Conservation (phyloP, 1,139 yeast species). For the Saccharomyces hybrid region DNA sequence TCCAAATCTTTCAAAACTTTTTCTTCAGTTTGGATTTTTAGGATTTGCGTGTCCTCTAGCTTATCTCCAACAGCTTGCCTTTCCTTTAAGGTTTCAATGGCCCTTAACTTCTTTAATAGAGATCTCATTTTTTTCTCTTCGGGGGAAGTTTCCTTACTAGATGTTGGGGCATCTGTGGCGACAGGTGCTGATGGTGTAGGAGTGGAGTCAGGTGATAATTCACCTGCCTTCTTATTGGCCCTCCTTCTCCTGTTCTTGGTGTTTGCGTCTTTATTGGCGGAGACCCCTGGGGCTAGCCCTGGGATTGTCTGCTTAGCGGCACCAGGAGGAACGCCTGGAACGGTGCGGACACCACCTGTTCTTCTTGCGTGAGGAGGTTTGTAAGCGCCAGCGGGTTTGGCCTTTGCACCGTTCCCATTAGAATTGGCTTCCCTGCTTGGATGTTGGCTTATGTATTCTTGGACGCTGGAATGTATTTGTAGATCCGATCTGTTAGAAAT, state of each 20-base stretch:
- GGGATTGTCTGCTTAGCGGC: constrained; percentile 16
- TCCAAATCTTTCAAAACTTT: constrained; percentile 67
- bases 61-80: constrained; percentile 79
- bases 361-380: constrained; percentile 93
- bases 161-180: constrained; percentile 7
- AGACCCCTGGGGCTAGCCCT: constrained; percentile 30
- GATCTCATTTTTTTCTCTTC: constrained; percentile 93
- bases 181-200: constrained; percentile 18
- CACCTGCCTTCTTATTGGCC: constrained; percentile 47
- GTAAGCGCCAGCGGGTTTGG: constrained; percentile 57
- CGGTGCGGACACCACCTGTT: constrained; percentile 35
- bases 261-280: constrained; percentile 42
- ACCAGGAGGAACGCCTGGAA: constrained; percentile 21
- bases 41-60: constrained; percentile 85
- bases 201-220: constrained; percentile 24
- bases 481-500: constrained; percentile 19
- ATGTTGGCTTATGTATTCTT: constrained; percentile 45
- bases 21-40: constrained; percentile 81
- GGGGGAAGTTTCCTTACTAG: constrained; percentile 24
- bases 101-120: constrained; percentile 83
- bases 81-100: constrained; percentile 81
- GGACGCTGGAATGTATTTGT: constrained; percentile 58
- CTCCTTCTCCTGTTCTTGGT: constrained; percentile 74
- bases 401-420: constrained; percentile 48
- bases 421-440: constrained; percentile 31